Evolutionary conservation across 2,329 filamentous ascomycete species (phyloP).

Genomic region (Fusarium guadeloupense): DNA sequence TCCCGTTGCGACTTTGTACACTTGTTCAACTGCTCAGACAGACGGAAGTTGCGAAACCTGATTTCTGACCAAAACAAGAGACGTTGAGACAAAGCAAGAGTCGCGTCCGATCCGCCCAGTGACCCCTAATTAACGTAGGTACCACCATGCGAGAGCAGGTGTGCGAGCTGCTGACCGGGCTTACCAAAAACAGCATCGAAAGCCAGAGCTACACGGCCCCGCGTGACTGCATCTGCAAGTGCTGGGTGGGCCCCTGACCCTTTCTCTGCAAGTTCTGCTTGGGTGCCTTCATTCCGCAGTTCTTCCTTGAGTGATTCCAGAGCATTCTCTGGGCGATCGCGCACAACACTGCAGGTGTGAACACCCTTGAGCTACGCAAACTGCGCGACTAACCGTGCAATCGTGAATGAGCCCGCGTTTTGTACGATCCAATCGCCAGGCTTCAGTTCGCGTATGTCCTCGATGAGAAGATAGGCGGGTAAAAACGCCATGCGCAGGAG

Average conservation of each 20-base stretch:
- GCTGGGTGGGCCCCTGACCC: not conserved
- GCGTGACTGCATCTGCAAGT: conserved; percentile 3
- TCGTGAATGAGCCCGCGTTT: conserved; percentile 13
- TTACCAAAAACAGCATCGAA: conserved; percentile 14
- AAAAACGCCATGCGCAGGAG: conserved; percentile 12
- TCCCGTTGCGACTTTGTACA: conserved; percentile 2
- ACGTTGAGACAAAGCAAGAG: not conserved
- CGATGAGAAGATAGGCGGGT: conserved; percentile 21
- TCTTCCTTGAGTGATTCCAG: not conserved
- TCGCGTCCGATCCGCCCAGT: not conserved
- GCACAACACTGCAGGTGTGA: conserved; percentile 14
- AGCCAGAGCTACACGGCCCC: conserved; percentile 1
- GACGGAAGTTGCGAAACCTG: conserved; percentile 8
- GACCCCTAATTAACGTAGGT: conserved; percentile 12
- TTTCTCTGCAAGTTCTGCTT: not conserved
- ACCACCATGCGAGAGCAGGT: not conserved
- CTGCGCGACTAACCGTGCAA: conserved; percentile 16
- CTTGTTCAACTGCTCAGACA: conserved; percentile 6
- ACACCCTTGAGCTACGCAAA: conserved; percentile 21
- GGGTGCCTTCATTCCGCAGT: not conserved
- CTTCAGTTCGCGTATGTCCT: conserved; percentile 11
- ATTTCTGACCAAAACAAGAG: conserved; percentile 16
- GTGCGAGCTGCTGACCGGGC: conserved; percentile 2
- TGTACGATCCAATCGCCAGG: conserved; percentile 27
- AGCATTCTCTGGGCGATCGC: not conserved